Conservation (phyloP, 1,139 yeast species). For the Arxiozyma heterogenica region DNA sequence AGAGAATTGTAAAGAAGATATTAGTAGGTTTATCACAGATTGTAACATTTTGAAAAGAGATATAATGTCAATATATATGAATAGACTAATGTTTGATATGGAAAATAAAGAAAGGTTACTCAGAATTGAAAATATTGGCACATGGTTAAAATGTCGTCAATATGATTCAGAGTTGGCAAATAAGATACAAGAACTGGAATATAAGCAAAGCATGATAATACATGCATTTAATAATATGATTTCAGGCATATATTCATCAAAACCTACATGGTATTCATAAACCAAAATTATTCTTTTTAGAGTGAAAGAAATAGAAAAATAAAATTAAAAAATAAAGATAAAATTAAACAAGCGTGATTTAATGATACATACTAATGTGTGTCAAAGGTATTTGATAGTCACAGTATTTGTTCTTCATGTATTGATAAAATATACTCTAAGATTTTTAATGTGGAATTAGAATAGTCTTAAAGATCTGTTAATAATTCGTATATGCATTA, state of each 20-base stretch:
- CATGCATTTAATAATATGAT: conserved; percentile 16
- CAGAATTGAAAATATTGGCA: conserved; percentile 18
- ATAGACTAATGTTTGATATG: conserved; percentile 18
- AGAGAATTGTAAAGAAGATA: conserved; percentile 13
- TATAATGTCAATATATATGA: conserved; percentile 11
- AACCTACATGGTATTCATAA: not conserved
- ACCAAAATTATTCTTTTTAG: not conserved
- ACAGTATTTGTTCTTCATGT: too few relatives aligned
- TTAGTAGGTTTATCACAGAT: conserved; percentile 13
- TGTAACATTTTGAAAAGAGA: conserved; percentile 15
- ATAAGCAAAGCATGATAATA: conserved; percentile 21
- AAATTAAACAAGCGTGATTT: too few relatives aligned
- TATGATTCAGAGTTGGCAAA: conserved; percentile 17
- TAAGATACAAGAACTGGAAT: conserved; percentile 21
- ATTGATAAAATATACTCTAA: too few relatives aligned
- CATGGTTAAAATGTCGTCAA: conserved; percentile 14
- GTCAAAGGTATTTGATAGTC: too few relatives aligned
- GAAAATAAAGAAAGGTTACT: conserved; percentile 13
- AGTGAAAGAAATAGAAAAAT: not conserved
- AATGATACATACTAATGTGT: too few relatives aligned
- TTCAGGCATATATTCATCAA: conserved; percentile 12
- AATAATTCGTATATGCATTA: too few relatives aligned
- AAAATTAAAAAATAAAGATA: not conserved
- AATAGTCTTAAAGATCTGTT: too few relatives aligned
- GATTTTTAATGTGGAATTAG: too few relatives aligned